Base-by-base conservation (phyloP, 179 eudicot species). In the Camellia oleifera region DNA sequence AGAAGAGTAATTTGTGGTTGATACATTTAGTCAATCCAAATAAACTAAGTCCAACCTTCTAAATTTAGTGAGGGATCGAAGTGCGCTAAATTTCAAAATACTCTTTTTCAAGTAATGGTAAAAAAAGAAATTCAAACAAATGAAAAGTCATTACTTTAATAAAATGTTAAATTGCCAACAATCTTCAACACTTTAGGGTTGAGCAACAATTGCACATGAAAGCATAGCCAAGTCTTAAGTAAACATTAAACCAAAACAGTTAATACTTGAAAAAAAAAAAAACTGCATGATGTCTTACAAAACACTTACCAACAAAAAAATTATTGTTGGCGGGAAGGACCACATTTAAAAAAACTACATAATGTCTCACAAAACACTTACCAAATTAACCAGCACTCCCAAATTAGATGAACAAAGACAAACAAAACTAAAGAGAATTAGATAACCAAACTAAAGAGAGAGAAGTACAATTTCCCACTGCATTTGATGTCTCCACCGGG, bases 341-440 rank as follows among this genome's bases (percentile, higher is more conserved):
- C 15, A 32, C 50, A 3, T 18, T 13, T 23, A 23, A 61, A 61
- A 61, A 18, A n/a, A 18, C 14, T 7, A 48, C 4, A 9, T 1
- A 0, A 71, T 8, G 1, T 70, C 50, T 45, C n/a, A 52, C 52
- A 7, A 52, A 52, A 52, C 56, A 7, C 72, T 17, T 45, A 6
- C 57, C 74, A 48, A 48, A 48, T 32, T 32, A 32, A 32, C 58
- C 50, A 71, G 74, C 17, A 67, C 26, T 44, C 74, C 57, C 74
- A 13, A 14, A 14, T 3, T 2, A 20, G 17, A 18, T 20, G 44
- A 32, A 4, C 65, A 9, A 15, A 74, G 4, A 15, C 58, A 18
- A 61, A 20, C 14, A 64, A 20, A 48, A 7, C 56, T 46, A 26
- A 9, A 14, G 10, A 77, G 53, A 23, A 48, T 72, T 63, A 76